Evolutionary conservation across 2,329 filamentous ascomycete genomes (phyloP), one percentile per base, ranked within the genome.

Genomic region (Epichloe aotearoae): DNA sequence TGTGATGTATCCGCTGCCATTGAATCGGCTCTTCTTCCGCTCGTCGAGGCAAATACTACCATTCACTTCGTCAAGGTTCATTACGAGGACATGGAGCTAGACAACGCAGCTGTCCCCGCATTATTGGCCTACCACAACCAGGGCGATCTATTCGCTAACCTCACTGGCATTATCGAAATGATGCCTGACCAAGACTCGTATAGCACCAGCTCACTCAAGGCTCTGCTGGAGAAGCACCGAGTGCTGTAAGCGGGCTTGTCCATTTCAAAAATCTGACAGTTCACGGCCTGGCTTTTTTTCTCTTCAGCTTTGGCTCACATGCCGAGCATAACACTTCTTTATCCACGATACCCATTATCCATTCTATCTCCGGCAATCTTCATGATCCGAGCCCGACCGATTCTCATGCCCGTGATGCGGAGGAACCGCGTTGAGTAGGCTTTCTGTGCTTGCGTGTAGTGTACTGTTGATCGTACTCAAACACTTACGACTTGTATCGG

Each of bases 61-160:
- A 79, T 86, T 36, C 88, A 87, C 62, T 97, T 98, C 63, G 79
- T 97, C 70, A 94, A 91, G 70, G 79, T 97, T 46, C 84, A 95
- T 67, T 88, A 88, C 64, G 83, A 86, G 55, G 90, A 95, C 52
- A 94, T 95, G 38, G 90, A 97, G 65, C 95, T 97, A 74, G 88
- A 96, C 64, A 81, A 86, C 52, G 86, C 89, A 34, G 84, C 84
- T 44, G 86, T 95, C 2, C 93, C 93, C 1, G 88, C 93, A 4
- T 74, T 97, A 38, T 74, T 97, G 46, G 91, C 87, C 11, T 98
- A 98, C 72, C 83, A 83, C 52, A 87, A 84, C 60, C 80, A 84
- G 62, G 90, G 89, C 49, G 90, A 97, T 56, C 82, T 96, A 56
- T 89, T 97, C 59, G 87, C 88, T 56, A 94, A 90, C 60, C 73